Conservation (phyloP, 2,329 filamentous ascomycete genomes). For the Penicillium crustosum region DNA sequence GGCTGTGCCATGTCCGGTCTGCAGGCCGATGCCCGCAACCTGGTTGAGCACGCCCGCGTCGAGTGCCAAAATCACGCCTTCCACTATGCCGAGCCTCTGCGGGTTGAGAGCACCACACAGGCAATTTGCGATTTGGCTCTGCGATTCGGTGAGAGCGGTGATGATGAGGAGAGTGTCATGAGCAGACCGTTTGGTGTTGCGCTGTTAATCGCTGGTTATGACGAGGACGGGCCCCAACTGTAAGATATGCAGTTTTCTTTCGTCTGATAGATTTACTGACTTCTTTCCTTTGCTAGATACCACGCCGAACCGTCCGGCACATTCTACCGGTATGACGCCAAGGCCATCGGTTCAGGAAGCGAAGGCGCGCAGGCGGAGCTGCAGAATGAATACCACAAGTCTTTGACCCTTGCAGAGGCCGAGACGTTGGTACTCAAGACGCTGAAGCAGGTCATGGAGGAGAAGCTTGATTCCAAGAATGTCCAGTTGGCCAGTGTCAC, state of each 20-base stretch:
- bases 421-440: constrained; percentile 97
- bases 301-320: constrained; percentile 97
- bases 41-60: constrained; percentile 97
- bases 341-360: constrained; percentile 95
- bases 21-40: constrained; percentile 94
- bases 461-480: constrained; percentile 98
- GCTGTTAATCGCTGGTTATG: constrained; percentile 91
- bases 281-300: constrained; percentile 57
- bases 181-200: constrained; percentile 95
- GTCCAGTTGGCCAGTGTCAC: constrained; percentile 97
- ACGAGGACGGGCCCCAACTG: constrained; percentile 94
- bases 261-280: constrained; percentile 1
- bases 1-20: constrained; percentile 98
- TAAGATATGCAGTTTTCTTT: constrained; percentile 41
- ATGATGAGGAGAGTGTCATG: constrained; percentile 99
- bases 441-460: constrained; percentile 99
- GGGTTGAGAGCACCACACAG: constrained; percentile 97
- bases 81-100: constrained; percentile 93
- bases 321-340: constrained; percentile 98
- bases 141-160: constrained; percentile 94
- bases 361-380: constrained; percentile 97
- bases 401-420: constrained; percentile 85
- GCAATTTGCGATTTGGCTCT: constrained; percentile 97
- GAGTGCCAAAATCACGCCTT: constrained; percentile 97
- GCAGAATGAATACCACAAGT: constrained; percentile 99